These are phyloP conservation scores for Dissophora globulifera DNA, from an alignment of 192 early-diverging fungal genomes.

Conservation along the genomic window DNA sequence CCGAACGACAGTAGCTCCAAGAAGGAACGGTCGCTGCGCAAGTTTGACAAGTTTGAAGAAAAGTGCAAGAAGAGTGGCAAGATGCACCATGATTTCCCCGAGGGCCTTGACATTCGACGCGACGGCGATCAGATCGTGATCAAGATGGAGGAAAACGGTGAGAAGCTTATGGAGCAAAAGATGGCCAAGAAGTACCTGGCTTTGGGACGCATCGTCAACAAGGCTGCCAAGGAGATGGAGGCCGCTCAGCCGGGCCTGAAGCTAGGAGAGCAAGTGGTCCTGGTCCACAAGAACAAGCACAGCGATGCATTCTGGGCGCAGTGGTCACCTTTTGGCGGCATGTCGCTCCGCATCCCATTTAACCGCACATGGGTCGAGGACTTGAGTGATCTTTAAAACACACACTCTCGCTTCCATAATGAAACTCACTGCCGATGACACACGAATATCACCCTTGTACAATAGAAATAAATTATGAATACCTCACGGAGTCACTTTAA, in stretches of 20 bases:
- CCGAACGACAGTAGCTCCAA: conserved; percentile 22
- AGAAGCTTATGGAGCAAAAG: conserved; percentile 26
- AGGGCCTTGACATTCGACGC: conserved; percentile 14
- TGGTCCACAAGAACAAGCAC: conserved; percentile 21
- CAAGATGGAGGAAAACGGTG: conserved; percentile 33
- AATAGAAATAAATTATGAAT: background rate
- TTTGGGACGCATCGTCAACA: conserved; percentile 31
- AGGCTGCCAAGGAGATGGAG: conserved; percentile 39
- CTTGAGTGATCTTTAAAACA: conserved; percentile 12
- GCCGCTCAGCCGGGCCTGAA: conserved; percentile 20
- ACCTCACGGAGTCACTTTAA: conserved; percentile 7
- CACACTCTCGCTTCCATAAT: too few species aligned
- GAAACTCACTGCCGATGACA: background rate
- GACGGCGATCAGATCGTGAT: conserved; percentile 18
- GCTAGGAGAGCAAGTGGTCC: conserved; percentile 37
- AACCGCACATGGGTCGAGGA: conserved; percentile 44
- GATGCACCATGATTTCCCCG: background rate
- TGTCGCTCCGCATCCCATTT: conserved; percentile 33
- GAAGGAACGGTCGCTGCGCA: conserved; percentile 15
- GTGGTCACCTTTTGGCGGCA: conserved; percentile 20
- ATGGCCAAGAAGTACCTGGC: conserved; percentile 32
- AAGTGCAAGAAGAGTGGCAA: background rate
- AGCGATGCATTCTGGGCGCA: conserved; percentile 23
- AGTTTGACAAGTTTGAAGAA: conserved; percentile 14
- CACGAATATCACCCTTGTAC: background rate